Evolutionary conservation across 2,329 filamentous ascomycete genomes (phyloP), one percentile per base, ranked within the genome.

Genomic region (Diplocarpon mali): DNA sequence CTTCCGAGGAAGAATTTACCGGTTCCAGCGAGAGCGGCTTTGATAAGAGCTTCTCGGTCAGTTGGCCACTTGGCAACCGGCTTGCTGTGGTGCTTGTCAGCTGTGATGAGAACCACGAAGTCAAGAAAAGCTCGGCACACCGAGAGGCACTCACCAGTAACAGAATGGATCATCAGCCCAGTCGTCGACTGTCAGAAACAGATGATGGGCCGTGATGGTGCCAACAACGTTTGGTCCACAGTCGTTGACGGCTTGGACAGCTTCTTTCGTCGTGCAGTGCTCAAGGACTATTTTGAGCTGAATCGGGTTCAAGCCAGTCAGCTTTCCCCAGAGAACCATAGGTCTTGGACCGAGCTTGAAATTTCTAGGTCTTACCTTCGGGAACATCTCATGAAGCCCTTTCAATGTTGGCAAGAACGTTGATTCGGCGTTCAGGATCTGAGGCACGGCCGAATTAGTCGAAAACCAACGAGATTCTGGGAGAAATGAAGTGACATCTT

Each of bases 211-310:
- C 36, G 56, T 55, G 40, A 56, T 59, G 2, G 55, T 65, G 67
- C 70, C 72, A 0, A 75, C 82, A 17, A 95, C 90, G 2, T 76
- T 84, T 14, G 80, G 75, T 0, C 87, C 86, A 58, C 87, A 93
- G 12, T 75, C 69, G 52, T 75, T 73, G 30, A 95, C 89, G 1
- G 86, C 80, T 51, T 83, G 76, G 4, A 95, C 70, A 0, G 88
- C 89, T 1, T 83, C 85, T 1, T 78, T 80, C 1, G 87, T 93
- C 10, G 87, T 89, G 70, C 86, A 93, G 67, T 95, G 89, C 68
- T 95, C 85, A 38, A 92, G 64, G 35, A 85, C 68, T 47, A 82
- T 79, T 32, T 72, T 74, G 35, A 93, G 70, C 15, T n/a, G n/a
- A n/a, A n/a, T n/a, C n/a, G n/a, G n/a, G n/a, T n/a, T n/a, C n/a